Base-by-base conservation (phyloP, 176 grass and related monocot species). In the Eleusine indica region DNA sequence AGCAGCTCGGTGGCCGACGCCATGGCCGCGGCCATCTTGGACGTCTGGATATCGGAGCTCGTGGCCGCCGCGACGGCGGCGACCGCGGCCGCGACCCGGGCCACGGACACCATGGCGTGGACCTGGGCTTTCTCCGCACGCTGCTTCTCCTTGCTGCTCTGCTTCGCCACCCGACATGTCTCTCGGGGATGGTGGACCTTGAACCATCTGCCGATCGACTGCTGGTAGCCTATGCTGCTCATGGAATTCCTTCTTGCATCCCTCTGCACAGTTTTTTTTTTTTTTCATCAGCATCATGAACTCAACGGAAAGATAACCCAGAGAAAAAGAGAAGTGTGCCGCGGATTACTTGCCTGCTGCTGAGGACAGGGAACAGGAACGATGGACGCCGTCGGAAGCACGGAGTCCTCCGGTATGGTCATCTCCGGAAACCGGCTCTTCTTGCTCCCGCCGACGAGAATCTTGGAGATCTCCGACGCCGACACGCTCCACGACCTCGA, bases 401-500 rank as follows among this genome's bases (percentile, higher is more conserved):
- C 87, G 62, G 90, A 78, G 40, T 74, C 43, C 77, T 94, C 93
- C 17, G 89, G 85, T 69, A 92, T 83, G 47, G 84, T n/a, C 90
- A 90, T 88, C 83, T 89, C 93, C 87, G 83, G 85, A 60, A 88
- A 17, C 56, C 85, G 67, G 73, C 87, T 88, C 83, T 66, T 92
- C 79, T 88, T 94, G 75, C 70, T 62, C 37, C 90, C 84, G 0
- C 41, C 46, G 41, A 92, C 14, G 4, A 95, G 85, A 0, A 91
- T 85, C 93, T 92, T 95, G 35, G 90, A 95, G 7, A 95, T 95
- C 90, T 95, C 93, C 0, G 93, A 90, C 0, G 93, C 90, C 1
- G 93, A 95, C 82, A 95, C 93, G 85, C 93, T 95, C 93, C 93
- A 95, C 43, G 93, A 95, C 83, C 93, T 61, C 0, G 93, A 90